These are phyloP conservation scores for Aspergillus sp. DNA, from an alignment of 2,329 filamentous ascomycete species.

Conservation along the genomic window DNA sequence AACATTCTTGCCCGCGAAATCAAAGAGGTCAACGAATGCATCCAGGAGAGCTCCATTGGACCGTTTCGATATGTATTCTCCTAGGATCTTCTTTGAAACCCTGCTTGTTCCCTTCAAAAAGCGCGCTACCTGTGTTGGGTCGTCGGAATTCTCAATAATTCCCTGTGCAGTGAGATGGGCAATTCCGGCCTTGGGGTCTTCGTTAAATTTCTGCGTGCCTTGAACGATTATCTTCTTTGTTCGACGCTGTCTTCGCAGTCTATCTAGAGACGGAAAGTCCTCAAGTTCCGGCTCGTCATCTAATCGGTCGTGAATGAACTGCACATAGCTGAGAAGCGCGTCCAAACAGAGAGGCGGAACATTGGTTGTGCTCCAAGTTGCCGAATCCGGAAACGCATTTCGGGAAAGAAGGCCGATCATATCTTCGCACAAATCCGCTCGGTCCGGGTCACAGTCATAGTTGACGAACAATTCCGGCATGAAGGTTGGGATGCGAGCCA, in stretches of 20 bases:
- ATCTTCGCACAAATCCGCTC: constrained; percentile 88
- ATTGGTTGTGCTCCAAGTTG: constrained; percentile 97
- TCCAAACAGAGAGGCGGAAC: constrained; percentile 93
- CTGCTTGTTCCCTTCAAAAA: constrained; percentile 84
- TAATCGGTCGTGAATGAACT: constrained; percentile 82
- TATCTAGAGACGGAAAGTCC: constrained; percentile 58
- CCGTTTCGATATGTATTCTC: constrained; percentile 88
- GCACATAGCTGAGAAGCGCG: constrained; percentile 80
- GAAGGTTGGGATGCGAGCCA: constrained; percentile 88
- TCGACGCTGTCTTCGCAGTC: constrained; percentile 63
- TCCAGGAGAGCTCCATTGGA: constrained; percentile 78
- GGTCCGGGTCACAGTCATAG: constrained; percentile 91
- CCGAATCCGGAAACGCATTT: constrained; percentile 93
- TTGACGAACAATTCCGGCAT: constrained; percentile 96
- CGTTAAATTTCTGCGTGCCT: constrained; percentile 87
- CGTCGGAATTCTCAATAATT: constrained; percentile 68
- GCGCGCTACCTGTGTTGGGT: constrained; percentile 70
- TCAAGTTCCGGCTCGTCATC: constrained; percentile 60
- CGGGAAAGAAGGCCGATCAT: constrained; percentile 86
- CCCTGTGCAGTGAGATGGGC: constrained; percentile 78
- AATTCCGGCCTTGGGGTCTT: constrained; percentile 82
- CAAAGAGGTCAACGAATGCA: constrained; percentile 78
- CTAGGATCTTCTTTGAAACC: constrained; percentile 82
- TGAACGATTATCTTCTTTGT: constrained; percentile 85
- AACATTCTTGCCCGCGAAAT: constrained; percentile 78